Percentiles rank a stretch among this genome's conserved stretches.
Conservation (phyloP, 441 rosid species). For the Croton setiger region DNA sequence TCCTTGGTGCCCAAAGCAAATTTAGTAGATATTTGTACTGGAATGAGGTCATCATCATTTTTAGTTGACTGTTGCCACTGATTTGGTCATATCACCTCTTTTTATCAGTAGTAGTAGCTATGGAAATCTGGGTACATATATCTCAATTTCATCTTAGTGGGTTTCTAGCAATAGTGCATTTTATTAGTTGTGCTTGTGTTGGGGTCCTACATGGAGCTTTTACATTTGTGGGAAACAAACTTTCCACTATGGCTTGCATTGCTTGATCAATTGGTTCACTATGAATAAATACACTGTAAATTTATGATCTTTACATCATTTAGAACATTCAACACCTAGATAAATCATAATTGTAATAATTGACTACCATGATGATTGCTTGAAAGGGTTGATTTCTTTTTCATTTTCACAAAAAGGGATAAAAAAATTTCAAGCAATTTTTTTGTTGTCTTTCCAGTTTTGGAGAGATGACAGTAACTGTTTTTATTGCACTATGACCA, state of each 20-base stretch:
- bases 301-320: not conserved
- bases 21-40: too few species aligned
- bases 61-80: too few species aligned
- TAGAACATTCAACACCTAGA: not conserved
- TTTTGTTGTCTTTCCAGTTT: not conserved
- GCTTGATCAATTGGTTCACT: constrained; percentile 1
- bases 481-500: not conserved
- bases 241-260: constrained; percentile 5
- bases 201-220: constrained; percentile 9
- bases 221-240: not conserved
- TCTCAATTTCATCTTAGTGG: not conserved
- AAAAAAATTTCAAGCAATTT: not conserved
- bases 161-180: not conserved
- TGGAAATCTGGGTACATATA: constrained; percentile 1
- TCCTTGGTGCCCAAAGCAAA: not conserved
- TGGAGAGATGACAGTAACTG: not conserved
- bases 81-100: too few species aligned
- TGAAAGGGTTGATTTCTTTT: not conserved
- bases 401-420: not conserved
- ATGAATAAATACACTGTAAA: not conserved
- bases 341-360: not conserved
- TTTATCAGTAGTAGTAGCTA: not conserved
- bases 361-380: not conserved
- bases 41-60: too few species aligned
- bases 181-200: not conserved